These are phyloP conservation scores for Leccinum imitatum DNA, from an alignment of 768 basidiomycete species.

Conservation along the genomic window DNA sequence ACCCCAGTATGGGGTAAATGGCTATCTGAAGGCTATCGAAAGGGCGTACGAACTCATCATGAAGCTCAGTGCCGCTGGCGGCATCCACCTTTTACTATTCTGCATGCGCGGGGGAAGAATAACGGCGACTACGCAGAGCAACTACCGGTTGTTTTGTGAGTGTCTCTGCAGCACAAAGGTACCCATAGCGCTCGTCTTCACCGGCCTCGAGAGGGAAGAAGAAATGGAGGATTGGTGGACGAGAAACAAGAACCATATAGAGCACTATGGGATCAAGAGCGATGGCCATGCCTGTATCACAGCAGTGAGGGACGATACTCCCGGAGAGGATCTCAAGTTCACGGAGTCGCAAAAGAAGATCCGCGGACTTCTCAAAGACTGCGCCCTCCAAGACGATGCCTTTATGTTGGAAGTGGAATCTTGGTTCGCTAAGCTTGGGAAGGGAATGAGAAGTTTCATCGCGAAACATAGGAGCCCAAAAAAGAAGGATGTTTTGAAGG, in stretches of 20 bases:
- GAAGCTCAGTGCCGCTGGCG: conserved; percentile 28
- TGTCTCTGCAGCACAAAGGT: conserved; percentile 39
- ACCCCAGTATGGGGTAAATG: conserved; percentile 28
- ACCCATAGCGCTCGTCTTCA: conserved; percentile 41
- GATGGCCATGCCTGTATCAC: conserved; percentile 35
- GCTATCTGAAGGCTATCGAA: conserved; percentile 29
- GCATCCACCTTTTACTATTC: conserved; percentile 44
- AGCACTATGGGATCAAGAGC: conserved; percentile 25
- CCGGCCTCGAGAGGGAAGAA: conserved; percentile 38
- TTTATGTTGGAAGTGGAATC: conserved; percentile 14
- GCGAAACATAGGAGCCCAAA: conserved; percentile 14
- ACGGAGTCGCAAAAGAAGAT: conserved; percentile 22
- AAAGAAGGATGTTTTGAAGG: conserved; percentile 16
- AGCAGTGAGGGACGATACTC: conserved; percentile 24
- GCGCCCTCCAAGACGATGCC: conserved; percentile 13
- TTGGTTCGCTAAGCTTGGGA: conserved; percentile 20
- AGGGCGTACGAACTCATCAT: conserved; percentile 35
- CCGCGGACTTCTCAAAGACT: conserved; percentile 16
- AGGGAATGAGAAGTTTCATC: conserved; percentile 18
- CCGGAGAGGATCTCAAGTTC: conserved; percentile 23
- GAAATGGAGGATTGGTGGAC: conserved; percentile 38
- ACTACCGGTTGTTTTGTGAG: conserved; percentile 41
- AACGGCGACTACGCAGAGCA: conserved; percentile 36
- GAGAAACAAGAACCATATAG: conserved; percentile 26
- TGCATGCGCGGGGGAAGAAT: conserved; percentile 41